Base-by-base conservation (phyloP, 2,329 filamentous ascomycete genomes). In the Ambrosiella cleistominuta region DNA sequence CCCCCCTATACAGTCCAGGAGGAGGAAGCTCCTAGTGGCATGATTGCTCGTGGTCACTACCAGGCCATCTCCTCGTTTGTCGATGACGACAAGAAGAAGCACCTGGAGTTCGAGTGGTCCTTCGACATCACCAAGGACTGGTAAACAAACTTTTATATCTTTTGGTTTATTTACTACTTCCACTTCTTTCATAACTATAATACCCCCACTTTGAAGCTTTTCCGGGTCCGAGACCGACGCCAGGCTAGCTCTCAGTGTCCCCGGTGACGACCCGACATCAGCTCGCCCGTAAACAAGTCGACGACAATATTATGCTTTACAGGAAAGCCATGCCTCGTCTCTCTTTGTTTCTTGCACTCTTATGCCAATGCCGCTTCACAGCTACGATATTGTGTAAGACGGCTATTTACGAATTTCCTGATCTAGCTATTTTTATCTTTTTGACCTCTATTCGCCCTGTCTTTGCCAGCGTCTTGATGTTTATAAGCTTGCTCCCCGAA, bases 61-160 rank as follows among this genome's bases (percentile, higher is more conserved):
- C 85, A 86, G 61, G 90, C 90, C 62, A 72, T 83, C 62, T 95
- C 89, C 64, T 88, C 82, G 71, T 98, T 98, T 70, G 80, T 95
- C 62, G 93, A 98, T 69, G 93, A 98, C 67, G 93, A 98, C 74
- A 85, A 93, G 70, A 83, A 88, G 72, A 83, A 79, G 63, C 90
- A 98, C 72, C 77, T 98, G 63, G 78, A 85, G 69, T 98, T 98
- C 70, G 86, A 95, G 66, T 98, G 93, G 93, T 82, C 84, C 62
- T 97, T 98, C 67, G 86, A 96, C 68, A 95, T 98, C 70, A 79
- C 85, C 73, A 98, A 97, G 80, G 88, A 95, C 69, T 97, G 93
- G 93, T 87, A 82, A 64, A 65, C 37, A 49, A 15, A 66, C 44
- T 17, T 8, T 17, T 47, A 17, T 47, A 17, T 47, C 44, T 12